These are phyloP conservation scores for Aspergillus sergii DNA, from an alignment of 2,329 filamentous ascomycete species.

Conservation along the genomic window DNA sequence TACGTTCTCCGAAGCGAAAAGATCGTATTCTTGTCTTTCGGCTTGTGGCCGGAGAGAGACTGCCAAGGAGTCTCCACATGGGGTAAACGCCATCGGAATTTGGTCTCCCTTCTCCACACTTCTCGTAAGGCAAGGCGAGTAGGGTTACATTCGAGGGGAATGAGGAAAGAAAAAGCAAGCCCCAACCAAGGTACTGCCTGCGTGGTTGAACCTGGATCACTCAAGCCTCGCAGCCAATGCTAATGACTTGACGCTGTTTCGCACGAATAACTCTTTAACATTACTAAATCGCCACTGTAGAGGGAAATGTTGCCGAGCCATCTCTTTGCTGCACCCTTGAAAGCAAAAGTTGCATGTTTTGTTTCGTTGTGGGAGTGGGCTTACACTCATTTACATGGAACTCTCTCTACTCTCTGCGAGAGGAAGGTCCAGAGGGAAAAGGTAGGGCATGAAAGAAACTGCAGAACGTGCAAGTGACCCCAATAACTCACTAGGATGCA, in stretches of 20 bases:
- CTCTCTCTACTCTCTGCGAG: too few species aligned
- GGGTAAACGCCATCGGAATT: not conserved
- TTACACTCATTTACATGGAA: too few species aligned
- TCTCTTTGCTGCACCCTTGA: not conserved
- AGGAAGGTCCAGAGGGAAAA: too few species aligned
- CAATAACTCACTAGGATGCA: not conserved
- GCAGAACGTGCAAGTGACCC: not conserved
- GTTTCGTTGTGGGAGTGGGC: too few species aligned
- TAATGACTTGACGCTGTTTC: not conserved
- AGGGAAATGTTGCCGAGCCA: not conserved
- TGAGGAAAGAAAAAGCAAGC: not conserved
- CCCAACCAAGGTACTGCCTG: not conserved
- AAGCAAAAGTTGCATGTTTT: not conserved
- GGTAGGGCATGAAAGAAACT: too few species aligned
- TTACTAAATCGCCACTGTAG: not conserved
- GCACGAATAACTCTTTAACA: not conserved
- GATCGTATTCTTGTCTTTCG: too few species aligned
- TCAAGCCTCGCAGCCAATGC: not conserved
- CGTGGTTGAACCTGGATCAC: not conserved
- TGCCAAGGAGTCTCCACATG: not conserved
- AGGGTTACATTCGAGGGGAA: not conserved
- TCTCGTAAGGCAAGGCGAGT: not conserved
- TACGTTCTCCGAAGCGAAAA: not conserved
- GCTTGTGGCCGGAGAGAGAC: not conserved
- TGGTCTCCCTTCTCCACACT: not conserved